These are phyloP conservation scores for Ophiostoma sp. DNA, from an alignment of 2,329 filamentous ascomycete species.

Conservation along the genomic window DNA sequence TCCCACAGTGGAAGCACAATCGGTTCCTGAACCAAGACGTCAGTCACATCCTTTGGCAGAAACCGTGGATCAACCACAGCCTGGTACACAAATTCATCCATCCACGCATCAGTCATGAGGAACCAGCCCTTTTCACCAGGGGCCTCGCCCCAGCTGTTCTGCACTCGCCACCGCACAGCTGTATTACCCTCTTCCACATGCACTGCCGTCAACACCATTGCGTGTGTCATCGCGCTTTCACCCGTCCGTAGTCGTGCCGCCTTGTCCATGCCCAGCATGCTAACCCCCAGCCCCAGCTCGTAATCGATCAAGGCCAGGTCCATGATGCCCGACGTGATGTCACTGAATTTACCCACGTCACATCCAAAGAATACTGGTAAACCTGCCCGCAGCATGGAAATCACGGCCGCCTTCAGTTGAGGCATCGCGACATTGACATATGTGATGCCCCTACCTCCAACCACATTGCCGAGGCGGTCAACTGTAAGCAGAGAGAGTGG, in stretches of 20 bases:
- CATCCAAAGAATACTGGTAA: conserved; percentile 83
- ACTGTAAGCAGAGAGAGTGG: conserved; percentile 70
- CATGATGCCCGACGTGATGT: conserved; percentile 66
- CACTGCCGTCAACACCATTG: conserved; percentile 85
- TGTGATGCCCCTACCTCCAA: conserved; percentile 66
- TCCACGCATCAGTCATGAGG: conserved; percentile 78
- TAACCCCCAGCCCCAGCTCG: conserved; percentile 74
- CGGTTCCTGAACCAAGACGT: conserved; percentile 65
- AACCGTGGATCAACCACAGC: conserved; percentile 73
- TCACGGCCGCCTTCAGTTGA: conserved; percentile 65
- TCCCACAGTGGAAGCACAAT: conserved; percentile 72
- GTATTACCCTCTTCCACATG: conserved; percentile 66
- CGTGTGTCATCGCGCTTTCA: conserved; percentile 82
- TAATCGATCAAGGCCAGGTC: conserved; percentile 73
- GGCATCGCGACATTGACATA: conserved; percentile 78
- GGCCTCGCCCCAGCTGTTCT: conserved; percentile 74
- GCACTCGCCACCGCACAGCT: conserved; percentile 65
- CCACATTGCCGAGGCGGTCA: conserved; percentile 72
- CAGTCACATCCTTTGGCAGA: conserved; percentile 58
- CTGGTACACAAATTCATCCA: conserved; percentile 79
- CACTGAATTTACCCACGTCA: conserved; percentile 79
- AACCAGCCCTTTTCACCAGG: conserved; percentile 77
- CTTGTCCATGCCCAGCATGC: conserved; percentile 68
- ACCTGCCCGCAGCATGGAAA: conserved; percentile 71
- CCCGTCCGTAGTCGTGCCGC: conserved; percentile 66